Conservation (phyloP, 2,329 filamentous ascomycete species). For the Penicillium sp. region DNA sequence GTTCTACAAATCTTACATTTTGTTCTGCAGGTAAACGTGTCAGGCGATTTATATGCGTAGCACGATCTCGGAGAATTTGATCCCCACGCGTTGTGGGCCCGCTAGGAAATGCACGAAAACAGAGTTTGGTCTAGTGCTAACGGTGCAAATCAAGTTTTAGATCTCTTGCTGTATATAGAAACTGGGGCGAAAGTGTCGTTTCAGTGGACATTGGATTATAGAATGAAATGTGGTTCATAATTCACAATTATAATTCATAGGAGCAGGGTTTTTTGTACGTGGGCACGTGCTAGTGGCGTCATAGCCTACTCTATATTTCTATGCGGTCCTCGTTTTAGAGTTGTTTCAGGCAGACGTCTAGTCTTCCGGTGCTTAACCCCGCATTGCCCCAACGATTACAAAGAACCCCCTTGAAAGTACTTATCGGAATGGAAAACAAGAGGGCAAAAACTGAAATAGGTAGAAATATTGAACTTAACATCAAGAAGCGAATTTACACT, state of each 20-base stretch:
- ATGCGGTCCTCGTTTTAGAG: no score
- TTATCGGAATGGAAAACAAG: no score
- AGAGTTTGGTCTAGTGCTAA: conserved; percentile 9
- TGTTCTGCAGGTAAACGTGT: background rate
- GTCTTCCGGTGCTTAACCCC: no score
- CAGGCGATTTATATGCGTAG: background rate
- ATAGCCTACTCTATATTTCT: no score
- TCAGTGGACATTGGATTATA: background rate
- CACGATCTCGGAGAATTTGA: background rate
- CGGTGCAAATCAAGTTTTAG: conserved; percentile 15
- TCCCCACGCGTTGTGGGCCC: conserved; percentile 6
- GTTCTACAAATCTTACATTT: background rate
- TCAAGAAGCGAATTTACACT: background rate
- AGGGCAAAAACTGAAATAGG: background rate
- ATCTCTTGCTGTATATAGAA: conserved; percentile 2
- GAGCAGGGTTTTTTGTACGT: background rate
- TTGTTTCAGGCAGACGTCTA: no score
- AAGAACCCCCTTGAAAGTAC: no score
- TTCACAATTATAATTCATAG: no score
- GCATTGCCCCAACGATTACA: no score
- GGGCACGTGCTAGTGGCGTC: background rate
- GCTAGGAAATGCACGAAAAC: conserved; percentile 10
- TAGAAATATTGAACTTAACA: background rate
- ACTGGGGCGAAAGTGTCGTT: background rate
- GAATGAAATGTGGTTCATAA: no score